A percentile compares a stretch with the other conserved stretches of the same genome.
Conservation (phyloP, 345 rosid species). For the Gossypium longicalyx region DNA sequence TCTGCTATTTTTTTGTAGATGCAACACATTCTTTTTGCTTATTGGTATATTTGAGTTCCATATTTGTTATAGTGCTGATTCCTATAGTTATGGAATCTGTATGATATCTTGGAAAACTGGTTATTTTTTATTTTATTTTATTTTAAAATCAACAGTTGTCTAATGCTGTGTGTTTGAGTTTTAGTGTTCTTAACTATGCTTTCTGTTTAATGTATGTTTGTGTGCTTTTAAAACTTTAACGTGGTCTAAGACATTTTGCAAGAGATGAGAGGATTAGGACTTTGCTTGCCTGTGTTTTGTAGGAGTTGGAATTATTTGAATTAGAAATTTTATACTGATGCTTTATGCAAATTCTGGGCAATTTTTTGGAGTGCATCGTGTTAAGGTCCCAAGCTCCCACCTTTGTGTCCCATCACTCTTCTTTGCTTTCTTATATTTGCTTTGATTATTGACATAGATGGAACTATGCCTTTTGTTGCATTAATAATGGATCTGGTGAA, state of each 20-base stretch:
- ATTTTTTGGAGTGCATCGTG: background rate
- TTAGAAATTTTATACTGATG: background rate
- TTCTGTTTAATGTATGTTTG: background rate
- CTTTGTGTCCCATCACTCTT: background rate
- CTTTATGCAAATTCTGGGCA: background rate
- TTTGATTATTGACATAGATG: background rate
- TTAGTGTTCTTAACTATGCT: background rate
- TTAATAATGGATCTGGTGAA: background rate
- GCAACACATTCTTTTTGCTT: background rate
- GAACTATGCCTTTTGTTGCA: background rate
- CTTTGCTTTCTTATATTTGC: background rate
- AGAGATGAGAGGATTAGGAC: background rate
- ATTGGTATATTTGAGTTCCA: background rate
- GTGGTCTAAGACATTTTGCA: background rate
- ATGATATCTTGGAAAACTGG: background rate
- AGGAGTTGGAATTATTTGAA: background rate
- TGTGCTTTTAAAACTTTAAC: background rate
- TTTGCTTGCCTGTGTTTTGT: background rate
- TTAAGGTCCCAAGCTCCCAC: background rate
- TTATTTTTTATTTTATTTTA: background rate
- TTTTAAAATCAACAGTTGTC: background rate
- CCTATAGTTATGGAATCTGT: background rate
- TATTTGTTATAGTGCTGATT: background rate
- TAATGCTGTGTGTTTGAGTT: background rate
- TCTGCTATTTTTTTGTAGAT: background rate